Percentiles rank a stretch among this genome's conserved stretches.
Conservation (phyloP, 768 basidiomycete genomes). For the Suillus americanus region DNA sequence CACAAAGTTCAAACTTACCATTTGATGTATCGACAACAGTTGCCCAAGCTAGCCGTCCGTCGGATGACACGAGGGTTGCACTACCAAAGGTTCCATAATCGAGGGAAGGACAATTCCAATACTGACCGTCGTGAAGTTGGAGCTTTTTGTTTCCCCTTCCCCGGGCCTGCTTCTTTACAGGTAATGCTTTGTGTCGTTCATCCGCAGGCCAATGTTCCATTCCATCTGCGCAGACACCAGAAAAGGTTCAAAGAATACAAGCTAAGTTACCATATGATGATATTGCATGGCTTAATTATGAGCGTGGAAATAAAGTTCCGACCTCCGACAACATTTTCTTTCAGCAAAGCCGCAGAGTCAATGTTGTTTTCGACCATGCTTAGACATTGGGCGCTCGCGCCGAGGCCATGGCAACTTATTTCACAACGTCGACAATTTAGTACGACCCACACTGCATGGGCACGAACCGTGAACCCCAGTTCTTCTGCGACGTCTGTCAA, state of each 20-base stretch:
- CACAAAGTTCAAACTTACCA: constrained; percentile 19
- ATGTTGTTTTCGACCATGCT: constrained; percentile 41
- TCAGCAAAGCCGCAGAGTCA: constrained; percentile 7
- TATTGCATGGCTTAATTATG: background rate
- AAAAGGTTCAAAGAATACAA: background rate
- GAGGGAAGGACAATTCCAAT: constrained; percentile 51
- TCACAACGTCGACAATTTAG: constrained; percentile 42
- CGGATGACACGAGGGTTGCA: constrained; percentile 48
- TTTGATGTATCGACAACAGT: constrained; percentile 34
- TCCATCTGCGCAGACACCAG: constrained; percentile 48
- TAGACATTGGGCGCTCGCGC: constrained; percentile 47
- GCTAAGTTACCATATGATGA: no score
- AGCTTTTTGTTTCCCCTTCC: constrained; percentile 32
- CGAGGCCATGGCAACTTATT: constrained; percentile 36
- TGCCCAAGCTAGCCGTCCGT: constrained; percentile 53
- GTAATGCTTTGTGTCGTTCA: constrained; percentile 34
- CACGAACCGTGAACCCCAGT: constrained; percentile 20
- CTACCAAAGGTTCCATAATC: constrained; percentile 57
- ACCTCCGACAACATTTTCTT: constrained; percentile 8
- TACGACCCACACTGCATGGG: constrained; percentile 36
- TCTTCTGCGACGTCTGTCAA: constrained; percentile 38
- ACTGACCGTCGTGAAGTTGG: constrained; percentile 26
- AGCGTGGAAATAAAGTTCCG: constrained; percentile 7
- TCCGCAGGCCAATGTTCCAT: constrained; percentile 75
- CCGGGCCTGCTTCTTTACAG: constrained; percentile 1